Evolutionary conservation across 2,329 filamentous ascomycete genomes (phyloP).

Genomic region (Fragosphaeria purpurea): DNA sequence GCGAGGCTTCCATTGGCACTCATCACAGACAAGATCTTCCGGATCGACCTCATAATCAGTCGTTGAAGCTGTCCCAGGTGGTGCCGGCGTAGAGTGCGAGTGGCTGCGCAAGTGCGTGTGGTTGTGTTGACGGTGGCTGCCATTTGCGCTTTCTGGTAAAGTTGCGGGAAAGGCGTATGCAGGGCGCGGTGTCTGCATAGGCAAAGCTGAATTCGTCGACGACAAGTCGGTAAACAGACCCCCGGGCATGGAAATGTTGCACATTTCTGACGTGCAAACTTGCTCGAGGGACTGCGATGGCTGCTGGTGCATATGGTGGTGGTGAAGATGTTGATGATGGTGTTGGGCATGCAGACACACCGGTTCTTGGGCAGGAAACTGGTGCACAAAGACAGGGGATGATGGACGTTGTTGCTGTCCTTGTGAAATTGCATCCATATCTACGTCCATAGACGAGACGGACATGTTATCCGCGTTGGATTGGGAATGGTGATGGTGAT

Average conservation of each 20-base stretch:
- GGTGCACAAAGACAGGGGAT: background rate
- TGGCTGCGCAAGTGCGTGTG: background rate
- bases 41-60: conserved; percentile 11
- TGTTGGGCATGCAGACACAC: background rate
- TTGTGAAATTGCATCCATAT: conserved; percentile 1
- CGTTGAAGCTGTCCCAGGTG: background rate
- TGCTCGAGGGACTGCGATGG: background rate
- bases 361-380: background rate
- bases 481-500: background rate
- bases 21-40: conserved; percentile 19
- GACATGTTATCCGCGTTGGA: background rate
- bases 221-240: background rate
- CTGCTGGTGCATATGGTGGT: background rate
- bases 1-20: conserved; percentile 21
- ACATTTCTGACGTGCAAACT: background rate
- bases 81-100: background rate
- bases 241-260: background rate
- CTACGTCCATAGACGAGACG: conserved; percentile 2
- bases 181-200: background rate
- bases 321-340: background rate
- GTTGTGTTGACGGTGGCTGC: conserved; percentile 1
- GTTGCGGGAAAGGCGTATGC: background rate
- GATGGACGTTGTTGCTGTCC: background rate
- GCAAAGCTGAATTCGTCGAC: background rate
- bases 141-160: background rate